Base-by-base conservation (phyloP, 129 eudicot genomes). In the Artemisia argyi region DNA sequence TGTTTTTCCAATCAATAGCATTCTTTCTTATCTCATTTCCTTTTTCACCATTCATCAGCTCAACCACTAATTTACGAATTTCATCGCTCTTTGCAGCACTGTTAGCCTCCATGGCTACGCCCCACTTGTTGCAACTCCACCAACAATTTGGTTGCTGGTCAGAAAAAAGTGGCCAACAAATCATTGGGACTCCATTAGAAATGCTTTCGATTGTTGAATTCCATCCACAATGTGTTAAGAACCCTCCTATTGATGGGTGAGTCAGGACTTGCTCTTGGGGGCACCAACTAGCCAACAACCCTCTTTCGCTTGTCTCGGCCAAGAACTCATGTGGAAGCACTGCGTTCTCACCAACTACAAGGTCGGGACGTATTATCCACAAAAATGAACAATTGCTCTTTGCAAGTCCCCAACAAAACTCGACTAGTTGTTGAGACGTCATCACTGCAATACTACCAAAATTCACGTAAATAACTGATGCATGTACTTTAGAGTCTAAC, bases 401-500 rank as follows among this genome's bases (percentile, higher is more conserved):
- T 7, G 94, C 94, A 0, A 87, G 72, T 1, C 94, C 94, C 89
- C 88, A 88, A 17, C 90, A 86, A 42, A 88, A 82, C 32, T 88
- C 94, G 1, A 61, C 61, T 35, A 87, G 64, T 68, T 87, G 89
- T 5, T 82, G 59, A 35, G 80, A 54, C 11, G 85, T 70, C 80
- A 87, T 64, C 18, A 79, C 79, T 0, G 85, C 75, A 19, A 84
- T 82, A 72, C 94, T 88, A 11, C 94, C 94, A 62, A 84, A 87
- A 42, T 84, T 84, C 30, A 87, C 94, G 46, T 84, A 82, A 30
- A 80, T 68, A 2, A 87, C 87, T 2, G 94, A 84, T 24, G 19
- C 48, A 4, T 76, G 32, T 46, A 79, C 83, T 67, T 71, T 67
- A 0, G 80, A 48, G 46, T 88, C 77, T 6, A 88, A 84, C 94